These are phyloP conservation scores for Verticillium tricorpus DNA, from an alignment of 2,329 filamentous ascomycete genomes.

Conservation along the genomic window DNA sequence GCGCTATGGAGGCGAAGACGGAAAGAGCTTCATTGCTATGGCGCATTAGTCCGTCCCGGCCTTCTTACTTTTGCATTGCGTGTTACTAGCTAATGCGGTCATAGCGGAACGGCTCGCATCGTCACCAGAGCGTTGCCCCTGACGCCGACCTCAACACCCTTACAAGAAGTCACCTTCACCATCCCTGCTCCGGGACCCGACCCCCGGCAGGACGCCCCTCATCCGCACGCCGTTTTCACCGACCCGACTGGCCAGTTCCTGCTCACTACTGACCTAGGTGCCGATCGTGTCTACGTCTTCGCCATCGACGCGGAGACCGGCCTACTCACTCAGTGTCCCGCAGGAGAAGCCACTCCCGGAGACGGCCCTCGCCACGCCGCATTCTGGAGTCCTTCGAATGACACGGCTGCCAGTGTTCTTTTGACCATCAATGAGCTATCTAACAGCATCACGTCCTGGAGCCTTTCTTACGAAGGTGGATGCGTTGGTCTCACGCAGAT, in stretches of 20 bases:
- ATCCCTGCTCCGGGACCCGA: conserved; percentile 36
- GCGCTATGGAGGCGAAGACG: conserved; percentile 32
- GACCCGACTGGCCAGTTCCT: conserved; percentile 46
- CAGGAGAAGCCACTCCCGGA: conserved; percentile 36
- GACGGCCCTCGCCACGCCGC: conserved; percentile 49
- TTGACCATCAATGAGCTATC: conserved; percentile 40
- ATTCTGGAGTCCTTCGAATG: conserved; percentile 37
- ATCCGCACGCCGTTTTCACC: conserved; percentile 47
- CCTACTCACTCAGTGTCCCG: conserved; percentile 37
- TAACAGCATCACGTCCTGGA: conserved; percentile 46
- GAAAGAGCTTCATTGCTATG: conserved; percentile 34
- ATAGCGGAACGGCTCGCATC: conserved; percentile 35
- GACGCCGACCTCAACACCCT: conserved; percentile 17
- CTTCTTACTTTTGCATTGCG: not conserved
- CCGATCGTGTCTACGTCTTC: conserved; percentile 50
- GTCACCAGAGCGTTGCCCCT: conserved; percentile 39
- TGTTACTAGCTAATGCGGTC: not conserved
- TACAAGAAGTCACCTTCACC: conserved; percentile 35
- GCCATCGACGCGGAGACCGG: conserved; percentile 40
- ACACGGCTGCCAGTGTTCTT: conserved; percentile 24
- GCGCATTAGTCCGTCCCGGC: conserved; percentile 36
- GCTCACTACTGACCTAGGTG: conserved; percentile 48
- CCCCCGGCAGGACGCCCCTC: conserved; percentile 49
- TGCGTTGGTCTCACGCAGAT: conserved; percentile 42
- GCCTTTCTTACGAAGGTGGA: conserved; percentile 37